phyloP scores from a whole-genome alignment of 1,139 yeast species.

The Yamadazyma atmosphaerica region DNA sequence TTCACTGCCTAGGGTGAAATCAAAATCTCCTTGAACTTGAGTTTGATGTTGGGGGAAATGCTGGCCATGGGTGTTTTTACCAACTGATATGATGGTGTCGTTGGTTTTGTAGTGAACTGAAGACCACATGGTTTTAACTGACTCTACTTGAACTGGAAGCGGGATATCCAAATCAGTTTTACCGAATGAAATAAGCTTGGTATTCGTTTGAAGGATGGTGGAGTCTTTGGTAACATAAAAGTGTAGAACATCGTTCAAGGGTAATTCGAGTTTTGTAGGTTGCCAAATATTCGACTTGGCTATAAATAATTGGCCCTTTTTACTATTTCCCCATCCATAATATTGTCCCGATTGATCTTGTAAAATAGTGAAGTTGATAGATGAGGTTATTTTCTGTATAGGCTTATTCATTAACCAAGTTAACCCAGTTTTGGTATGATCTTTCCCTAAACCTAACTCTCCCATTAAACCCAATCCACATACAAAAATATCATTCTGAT shows the following conservation, averaged over 20 bases:
- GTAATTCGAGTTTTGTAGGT: constrained; percentile 27
- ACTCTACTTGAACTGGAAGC: background rate
- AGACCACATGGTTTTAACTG: constrained; percentile 74
- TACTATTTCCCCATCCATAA: constrained; percentile 82
- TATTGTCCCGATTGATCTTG: constrained; percentile 41
- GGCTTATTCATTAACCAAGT: constrained; percentile 14
- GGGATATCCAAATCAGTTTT: constrained; percentile 7
- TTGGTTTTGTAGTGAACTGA: constrained; percentile 53
- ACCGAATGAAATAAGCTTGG: constrained; percentile 18
- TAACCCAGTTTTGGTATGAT: constrained; percentile 14
- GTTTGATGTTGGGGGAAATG: constrained; percentile 27
- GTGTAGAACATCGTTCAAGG: constrained; percentile 8
- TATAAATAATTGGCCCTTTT: constrained; percentile 64
- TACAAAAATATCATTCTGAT: constrained; percentile 40
- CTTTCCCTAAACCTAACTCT: constrained; percentile 65
- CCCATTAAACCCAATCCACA: constrained; percentile 72
- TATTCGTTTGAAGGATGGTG: constrained; percentile 24
- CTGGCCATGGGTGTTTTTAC: constrained; percentile 82
- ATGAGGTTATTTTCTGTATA: constrained; percentile 37
- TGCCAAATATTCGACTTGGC: constrained; percentile 20
- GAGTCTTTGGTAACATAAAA: constrained; percentile 50
- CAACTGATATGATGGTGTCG: constrained; percentile 46
- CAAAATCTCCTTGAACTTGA: constrained; percentile 6
- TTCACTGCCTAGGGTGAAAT: constrained; percentile 72
- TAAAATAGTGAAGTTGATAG: constrained; percentile 59